A percentile compares a stretch with the other conserved stretches of the same genome.
Conservation (phyloP, 129 eudicot species). For the Flaveria trinervia region DNA sequence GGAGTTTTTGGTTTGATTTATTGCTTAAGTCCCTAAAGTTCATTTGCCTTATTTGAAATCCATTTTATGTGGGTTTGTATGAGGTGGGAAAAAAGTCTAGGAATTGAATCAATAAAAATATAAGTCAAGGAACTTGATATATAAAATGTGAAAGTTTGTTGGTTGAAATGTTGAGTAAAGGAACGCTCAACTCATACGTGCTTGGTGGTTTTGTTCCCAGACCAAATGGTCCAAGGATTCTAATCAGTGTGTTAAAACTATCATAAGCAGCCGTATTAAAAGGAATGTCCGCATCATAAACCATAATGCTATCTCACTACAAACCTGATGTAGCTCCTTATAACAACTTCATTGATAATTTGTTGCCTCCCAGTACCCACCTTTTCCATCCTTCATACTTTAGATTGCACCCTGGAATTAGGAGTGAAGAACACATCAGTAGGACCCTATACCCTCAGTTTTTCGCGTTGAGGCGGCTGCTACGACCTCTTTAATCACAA, state of each 20-base stretch:
- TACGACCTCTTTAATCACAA: no score
- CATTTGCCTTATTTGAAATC: not conserved
- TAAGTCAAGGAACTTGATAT: no score
- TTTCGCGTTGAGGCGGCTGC: no score
- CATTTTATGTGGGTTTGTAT: not conserved
- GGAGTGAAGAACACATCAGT: no score
- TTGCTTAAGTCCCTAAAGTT: not conserved
- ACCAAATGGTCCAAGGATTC: conserved; percentile 11
- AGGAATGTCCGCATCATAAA: conserved; percentile 12
- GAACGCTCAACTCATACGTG: conserved; percentile 13
- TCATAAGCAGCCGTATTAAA: conserved; percentile 21
- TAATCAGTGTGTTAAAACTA: not conserved
- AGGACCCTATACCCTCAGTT: no score
- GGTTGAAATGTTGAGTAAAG: no score
- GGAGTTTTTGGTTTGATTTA: not conserved
- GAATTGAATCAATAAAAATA: no score
- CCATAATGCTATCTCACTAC: conserved; percentile 9
- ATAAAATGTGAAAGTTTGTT: no score
- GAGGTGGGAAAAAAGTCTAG: not conserved
- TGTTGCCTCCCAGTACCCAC: not conserved
- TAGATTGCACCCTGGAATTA: no score
- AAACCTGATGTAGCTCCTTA: conserved; percentile 1
- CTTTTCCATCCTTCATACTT: not conserved
- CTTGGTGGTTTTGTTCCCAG: conserved; percentile 18
- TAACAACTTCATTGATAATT: not conserved